These are phyloP conservation scores for Rhododendron vialii DNA, from an alignment of 148 eudicot species.

Conservation along the genomic window DNA sequence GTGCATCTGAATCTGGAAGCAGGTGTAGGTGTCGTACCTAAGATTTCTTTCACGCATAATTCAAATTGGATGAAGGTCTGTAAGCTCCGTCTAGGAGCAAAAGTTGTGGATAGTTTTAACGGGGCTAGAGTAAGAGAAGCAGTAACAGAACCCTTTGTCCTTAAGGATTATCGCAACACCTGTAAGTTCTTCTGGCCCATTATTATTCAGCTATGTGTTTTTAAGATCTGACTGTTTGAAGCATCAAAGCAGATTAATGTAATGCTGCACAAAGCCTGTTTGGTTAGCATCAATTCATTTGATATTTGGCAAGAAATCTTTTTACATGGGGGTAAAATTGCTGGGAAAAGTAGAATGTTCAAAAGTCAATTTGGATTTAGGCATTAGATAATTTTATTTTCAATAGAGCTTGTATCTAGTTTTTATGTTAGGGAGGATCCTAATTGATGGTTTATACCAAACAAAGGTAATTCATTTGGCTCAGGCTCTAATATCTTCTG, in stretches of 20 bases:
- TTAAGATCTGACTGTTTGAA: background rate
- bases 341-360: background rate
- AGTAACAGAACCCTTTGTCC: conserved; percentile 22
- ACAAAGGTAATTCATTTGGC: background rate
- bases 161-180: conserved; percentile 21
- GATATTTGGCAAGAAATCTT: background rate
- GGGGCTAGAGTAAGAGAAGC: conserved; percentile 23
- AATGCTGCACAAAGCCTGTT: background rate
- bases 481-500: background rate
- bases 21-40: conserved; percentile 16
- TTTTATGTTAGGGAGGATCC: background rate
- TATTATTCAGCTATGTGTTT: background rate
- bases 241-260: background rate
- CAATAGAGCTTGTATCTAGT: background rate
- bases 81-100: conserved; percentile 23
- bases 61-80: conserved; percentile 11
- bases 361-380: background rate
- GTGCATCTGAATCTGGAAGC: conserved; percentile 13
- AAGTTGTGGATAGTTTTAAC: conserved; percentile 10
- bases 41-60: conserved; percentile 23
- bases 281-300: background rate
- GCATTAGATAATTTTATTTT: background rate
- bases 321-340: background rate
- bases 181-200: background rate
- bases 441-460: background rate